Percentiles rank a stretch among this genome's conserved stretches.
These are phyloP conservation scores for Verticillium isaacii DNA, from an alignment of 2,329 filamentous ascomycete genomes.

Conservation along the genomic window DNA sequence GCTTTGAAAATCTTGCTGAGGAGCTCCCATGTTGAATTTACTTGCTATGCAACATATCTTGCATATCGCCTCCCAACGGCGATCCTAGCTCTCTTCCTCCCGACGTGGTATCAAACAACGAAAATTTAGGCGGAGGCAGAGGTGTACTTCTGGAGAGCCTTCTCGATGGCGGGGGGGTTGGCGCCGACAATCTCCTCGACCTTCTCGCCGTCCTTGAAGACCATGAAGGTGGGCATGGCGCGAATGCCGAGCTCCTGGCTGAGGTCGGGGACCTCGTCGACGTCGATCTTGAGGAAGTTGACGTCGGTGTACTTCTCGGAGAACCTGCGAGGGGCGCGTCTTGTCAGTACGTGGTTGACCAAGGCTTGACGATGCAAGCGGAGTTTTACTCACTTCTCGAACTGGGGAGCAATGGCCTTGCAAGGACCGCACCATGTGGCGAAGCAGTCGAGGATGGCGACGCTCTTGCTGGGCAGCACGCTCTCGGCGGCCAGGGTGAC, in stretches of 20 bases:
- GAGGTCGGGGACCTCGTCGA: constrained; percentile 74
- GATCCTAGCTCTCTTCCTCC: not conserved
- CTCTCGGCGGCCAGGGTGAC: constrained; percentile 3
- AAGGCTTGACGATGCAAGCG: not conserved
- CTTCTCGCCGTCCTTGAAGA: constrained; percentile 79
- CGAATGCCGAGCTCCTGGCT: constrained; percentile 73
- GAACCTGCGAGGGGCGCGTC: constrained; percentile 38
- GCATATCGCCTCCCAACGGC: not conserved
- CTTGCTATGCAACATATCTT: not conserved
- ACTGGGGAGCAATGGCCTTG: constrained; percentile 75
- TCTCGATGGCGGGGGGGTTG: constrained; percentile 64
- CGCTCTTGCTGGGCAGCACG: constrained; percentile 34
- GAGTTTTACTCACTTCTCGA: constrained; percentile 18
- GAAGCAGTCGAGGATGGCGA: constrained; percentile 81
- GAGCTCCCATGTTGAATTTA: not conserved
- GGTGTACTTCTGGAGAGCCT: constrained; percentile 23
- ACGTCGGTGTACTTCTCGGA: constrained; percentile 48
- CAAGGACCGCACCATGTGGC: constrained; percentile 93
- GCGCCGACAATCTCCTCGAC: constrained; percentile 72
- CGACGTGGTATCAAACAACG: not conserved
- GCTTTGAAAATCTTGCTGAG: too few relatives aligned
- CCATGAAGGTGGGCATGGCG: constrained; percentile 87
- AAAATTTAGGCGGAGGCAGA: not conserved
- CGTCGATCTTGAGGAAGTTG: constrained; percentile 86
- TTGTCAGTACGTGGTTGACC: not conserved